phyloP scores from a whole-genome alignment of 345 rosid species.

The Triadica sebifera region DNA sequence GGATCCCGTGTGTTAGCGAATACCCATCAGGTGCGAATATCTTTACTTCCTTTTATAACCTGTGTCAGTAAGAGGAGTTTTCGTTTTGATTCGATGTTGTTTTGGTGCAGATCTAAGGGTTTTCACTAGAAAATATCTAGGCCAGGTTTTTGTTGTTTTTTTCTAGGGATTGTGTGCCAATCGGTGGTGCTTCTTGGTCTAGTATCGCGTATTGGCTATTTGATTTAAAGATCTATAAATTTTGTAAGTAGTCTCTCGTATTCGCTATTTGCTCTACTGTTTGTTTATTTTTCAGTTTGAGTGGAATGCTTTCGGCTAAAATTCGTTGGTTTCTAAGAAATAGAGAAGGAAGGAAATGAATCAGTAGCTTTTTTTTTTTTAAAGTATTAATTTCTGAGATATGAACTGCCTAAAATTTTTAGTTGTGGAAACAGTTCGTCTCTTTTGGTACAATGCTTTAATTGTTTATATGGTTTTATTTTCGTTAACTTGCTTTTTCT shows the following conservation, averaged over 20 bases:
- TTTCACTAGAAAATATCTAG: not conserved
- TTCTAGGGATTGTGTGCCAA: not conserved
- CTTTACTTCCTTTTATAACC: not conserved
- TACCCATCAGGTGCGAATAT: slow-evolving; percentile 27
- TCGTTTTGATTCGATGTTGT: not conserved
- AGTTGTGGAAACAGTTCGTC: not conserved
- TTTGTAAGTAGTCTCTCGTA: slow-evolving; percentile 22
- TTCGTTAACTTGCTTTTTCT: too few species aligned
- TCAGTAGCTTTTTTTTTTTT: not conserved
- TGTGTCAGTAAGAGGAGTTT: not conserved
- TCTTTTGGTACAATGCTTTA: too few species aligned
- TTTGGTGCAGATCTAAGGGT: not conserved
- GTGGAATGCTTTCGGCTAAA: not conserved
- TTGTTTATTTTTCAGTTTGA: not conserved
- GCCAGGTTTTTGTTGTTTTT: slow-evolving; percentile 4
- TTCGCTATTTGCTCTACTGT: not conserved
- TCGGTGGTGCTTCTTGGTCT: not conserved
- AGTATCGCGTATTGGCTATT: not conserved
- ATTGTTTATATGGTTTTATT: too few species aligned
- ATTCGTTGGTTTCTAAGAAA: not conserved
- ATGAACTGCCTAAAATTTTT: not conserved
- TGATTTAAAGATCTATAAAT: slow-evolving; percentile 13
- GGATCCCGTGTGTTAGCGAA: not conserved
- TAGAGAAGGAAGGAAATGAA: not conserved
- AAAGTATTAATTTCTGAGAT: not conserved